A percentile compares a stretch with the other conserved stretches of the same genome.
Conservation (phyloP, 2,329 filamentous ascomycete genomes). For the Juglanconis oblonga region DNA sequence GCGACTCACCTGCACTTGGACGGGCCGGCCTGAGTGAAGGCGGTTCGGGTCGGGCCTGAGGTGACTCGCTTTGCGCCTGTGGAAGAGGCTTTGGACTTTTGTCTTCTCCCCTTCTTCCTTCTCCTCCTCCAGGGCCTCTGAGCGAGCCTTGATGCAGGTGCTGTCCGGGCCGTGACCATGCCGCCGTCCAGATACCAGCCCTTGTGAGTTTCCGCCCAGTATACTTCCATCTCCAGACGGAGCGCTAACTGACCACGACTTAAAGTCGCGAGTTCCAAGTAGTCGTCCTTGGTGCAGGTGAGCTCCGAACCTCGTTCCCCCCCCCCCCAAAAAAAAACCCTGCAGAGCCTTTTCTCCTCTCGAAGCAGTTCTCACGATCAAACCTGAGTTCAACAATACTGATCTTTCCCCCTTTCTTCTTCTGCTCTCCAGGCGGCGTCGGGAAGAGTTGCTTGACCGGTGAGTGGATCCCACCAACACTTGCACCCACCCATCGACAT, state of each 20-base stretch:
- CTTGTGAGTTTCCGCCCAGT: conserved; percentile 12
- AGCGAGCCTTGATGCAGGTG: conserved; percentile 16
- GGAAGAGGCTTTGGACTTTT: neutral
- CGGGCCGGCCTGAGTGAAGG: conserved; percentile 15
- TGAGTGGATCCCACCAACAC: conserved; percentile 38
- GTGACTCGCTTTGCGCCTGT: conserved; percentile 5
- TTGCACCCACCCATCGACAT: conserved; percentile 8
- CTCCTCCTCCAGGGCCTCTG: neutral
- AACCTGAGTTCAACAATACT: conserved; percentile 26
- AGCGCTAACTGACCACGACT: conserved; percentile 6
- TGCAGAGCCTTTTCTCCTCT: conserved; percentile 5
- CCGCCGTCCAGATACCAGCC: conserved; percentile 19
- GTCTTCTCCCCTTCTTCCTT: neutral
- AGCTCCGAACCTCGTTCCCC: conserved; percentile 26
- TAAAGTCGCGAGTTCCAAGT: conserved; percentile 75
- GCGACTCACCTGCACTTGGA: conserved; percentile 7
- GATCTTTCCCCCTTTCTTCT: conserved; percentile 4
- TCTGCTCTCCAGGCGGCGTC: conserved; percentile 65
- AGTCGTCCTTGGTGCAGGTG: conserved; percentile 77
- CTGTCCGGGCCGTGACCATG: conserved; percentile 15
- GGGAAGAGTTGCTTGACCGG: conserved; percentile 91
- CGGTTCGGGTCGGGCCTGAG: conserved; percentile 7
- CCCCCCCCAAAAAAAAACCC: neutral
- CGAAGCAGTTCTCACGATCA: neutral
- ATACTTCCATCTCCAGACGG: neutral